Base-by-base conservation (phyloP, 139 green algal species). In the Chlorella sorokiniana region DNA sequence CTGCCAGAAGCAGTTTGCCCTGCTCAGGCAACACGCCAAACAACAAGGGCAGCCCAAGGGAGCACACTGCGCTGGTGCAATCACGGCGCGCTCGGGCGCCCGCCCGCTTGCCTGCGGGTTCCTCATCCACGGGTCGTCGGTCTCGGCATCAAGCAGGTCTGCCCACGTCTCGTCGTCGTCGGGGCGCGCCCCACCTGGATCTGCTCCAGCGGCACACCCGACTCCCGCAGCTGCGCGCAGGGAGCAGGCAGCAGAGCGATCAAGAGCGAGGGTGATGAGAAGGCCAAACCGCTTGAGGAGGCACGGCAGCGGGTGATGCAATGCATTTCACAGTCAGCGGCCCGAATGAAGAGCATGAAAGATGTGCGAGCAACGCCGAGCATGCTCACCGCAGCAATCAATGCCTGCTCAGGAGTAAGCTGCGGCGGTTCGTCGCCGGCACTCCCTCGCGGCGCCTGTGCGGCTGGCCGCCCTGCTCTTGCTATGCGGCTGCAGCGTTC, bases 61-160 rank as follows among this genome's bases (percentile, higher is more conserved):
- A n/a, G n/a, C n/a, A n/a, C n/a, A n/a, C n/a, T n/a, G n/a, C n/a
- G n/a, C n/a, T n/a, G n/a, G n/a, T n/a, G n/a, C n/a, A n/a, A n/a
- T n/a, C n/a, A n/a, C n/a, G n/a, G n/a, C n/a, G n/a, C n/a, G n/a
- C 48, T 11, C 48, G 14, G 16, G 48, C 11, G 48, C 48, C 11
- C 11, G 22, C 22, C 18, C 6, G 56, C 18, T 65, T n/a, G 22
- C 56, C 56, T 29, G 56, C 23, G 56, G 33, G 64, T 71, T 18
- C 33, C 33, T 10, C 31, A 71, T 45, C 35, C 64, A 71, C 37
- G 31, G 42, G 20, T 69, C 73, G 37, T 79, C 73, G 2, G 29
- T 6, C 73, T 79, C 73, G 0, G 73, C 73, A 31, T 79, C 73
- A 37, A 79, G 27, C 54, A 79, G 37, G 20, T 79, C 73, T 6